Base-by-base conservation (phyloP, 139 green algal genomes). In the Chlorella ohadii region DNA sequence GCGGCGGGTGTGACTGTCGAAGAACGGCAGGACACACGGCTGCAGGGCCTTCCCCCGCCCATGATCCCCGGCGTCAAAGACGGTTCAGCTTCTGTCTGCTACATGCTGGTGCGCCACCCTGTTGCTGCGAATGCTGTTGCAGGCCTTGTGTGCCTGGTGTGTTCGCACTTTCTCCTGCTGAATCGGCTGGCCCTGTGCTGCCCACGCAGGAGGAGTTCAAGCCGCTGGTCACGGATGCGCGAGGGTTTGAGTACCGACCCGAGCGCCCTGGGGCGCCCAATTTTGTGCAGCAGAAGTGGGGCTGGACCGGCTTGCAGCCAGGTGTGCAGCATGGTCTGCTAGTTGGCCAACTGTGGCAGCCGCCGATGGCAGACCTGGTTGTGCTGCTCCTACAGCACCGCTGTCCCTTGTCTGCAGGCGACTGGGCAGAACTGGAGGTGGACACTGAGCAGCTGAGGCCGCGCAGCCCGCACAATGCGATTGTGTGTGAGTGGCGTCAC, bases 161-260 rank as follows among this genome's bases (percentile, higher is more conserved):
- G 23, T 31, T 23, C 3, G 3, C 22, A 31, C 16, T 20, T 23
- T 33, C 3, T 4, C 63, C 3, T 9, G 63, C 63, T 68, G 3
- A 27, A 9, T 67, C 5, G 59, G 2, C 22, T 7, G 7, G 59
- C 2, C 22, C 16, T 2, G 28, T 39, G 11, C 36, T 4, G 36
- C 1, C 4, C 0, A 33, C 87, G 81, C 85, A 81, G 75, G 75
- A 81, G 56, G 75, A 71, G 36, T 81, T 81, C 36, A 39, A 81
- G 36, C 22, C 11, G 1, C 23, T 81, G 34, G 56, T 81, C 2
- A 70, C 34, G 25, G 25, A 19, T 3, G 25, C 36, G 16, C 1
- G 28, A 6, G 75, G 75, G 11, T 81, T 81, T 38, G 34, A 81
- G 57, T 81, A 38, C 23, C 22, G 31, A 23, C 22, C 75, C 9